phyloP scores from a whole-genome alignment of 1,284 basidiomycete genomes.

The Ganoderma resinaceum region DNA sequence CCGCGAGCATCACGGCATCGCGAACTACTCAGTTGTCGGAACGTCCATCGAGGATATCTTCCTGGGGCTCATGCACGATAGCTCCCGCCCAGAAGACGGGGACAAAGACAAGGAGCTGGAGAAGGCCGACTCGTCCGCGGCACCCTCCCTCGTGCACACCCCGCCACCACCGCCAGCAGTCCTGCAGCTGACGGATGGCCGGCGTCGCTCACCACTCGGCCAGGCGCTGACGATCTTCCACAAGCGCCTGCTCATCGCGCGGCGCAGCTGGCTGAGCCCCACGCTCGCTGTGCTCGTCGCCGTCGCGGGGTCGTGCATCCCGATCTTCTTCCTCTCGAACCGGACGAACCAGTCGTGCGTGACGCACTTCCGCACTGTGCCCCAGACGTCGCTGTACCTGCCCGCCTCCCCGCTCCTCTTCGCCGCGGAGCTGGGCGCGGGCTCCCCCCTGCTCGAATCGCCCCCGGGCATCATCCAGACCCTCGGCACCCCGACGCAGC shows the following conservation, averaged over 20 bases:
- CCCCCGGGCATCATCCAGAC: conserved; percentile 54
- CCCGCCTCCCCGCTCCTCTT: conserved; percentile 49
- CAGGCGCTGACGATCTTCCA: conserved; percentile 77
- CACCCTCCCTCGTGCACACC: conserved; percentile 29
- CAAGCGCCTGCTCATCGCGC: conserved; percentile 72
- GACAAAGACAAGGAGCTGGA: conserved; percentile 29
- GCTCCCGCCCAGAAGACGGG: conserved; percentile 37
- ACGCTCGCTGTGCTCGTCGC: conserved; percentile 67
- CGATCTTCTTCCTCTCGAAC: conserved; percentile 66
- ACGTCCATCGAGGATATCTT: conserved; percentile 86
- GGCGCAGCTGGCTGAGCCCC: conserved; percentile 74
- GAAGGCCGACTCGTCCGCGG: conserved; percentile 20
- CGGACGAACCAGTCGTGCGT: conserved; percentile 57
- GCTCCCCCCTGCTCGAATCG: conserved; percentile 45
- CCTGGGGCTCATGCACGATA: conserved; percentile 69
- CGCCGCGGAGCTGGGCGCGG: conserved; percentile 25
- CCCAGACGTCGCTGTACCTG: conserved; percentile 54
- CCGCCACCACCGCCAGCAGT: conserved; percentile 19
- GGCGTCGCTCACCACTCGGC: conserved; percentile 54
- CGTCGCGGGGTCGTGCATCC: conserved; percentile 68
- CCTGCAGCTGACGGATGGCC: conserved; percentile 56
- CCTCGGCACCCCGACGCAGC: conserved; percentile 46
- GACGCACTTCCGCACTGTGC: conserved; percentile 43
- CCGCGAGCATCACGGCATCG: conserved; percentile 42
- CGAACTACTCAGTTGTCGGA: conserved; percentile 70